Evolutionary conservation across 805 yeast genomes (phyloP), one percentile per base, ranked within the genome.

Genomic region (Candida dendrica): DNA sequence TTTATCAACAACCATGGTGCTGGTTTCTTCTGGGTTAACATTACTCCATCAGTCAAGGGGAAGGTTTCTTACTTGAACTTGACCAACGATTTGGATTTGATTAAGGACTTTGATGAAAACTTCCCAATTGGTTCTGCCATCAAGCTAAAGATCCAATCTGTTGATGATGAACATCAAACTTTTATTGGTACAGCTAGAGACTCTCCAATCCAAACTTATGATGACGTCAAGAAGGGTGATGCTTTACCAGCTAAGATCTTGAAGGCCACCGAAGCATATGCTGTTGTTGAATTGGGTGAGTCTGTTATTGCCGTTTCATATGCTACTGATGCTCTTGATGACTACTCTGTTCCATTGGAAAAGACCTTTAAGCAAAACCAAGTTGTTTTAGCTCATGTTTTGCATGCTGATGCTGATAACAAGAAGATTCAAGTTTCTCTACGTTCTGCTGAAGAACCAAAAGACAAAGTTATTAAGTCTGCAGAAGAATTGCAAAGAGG

Each of bases 121-220:
- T 81, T 70, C 59, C 91, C 95, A 29, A 58, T 84, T 40, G 96
- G 96, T 18, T 61, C 79, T 44, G 89, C 89, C 8, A 50, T 88
- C 42, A 65, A 72, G 45, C 80, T 80, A 17, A 69, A 61, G 29
- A 83, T 85, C 14, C 64, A 69, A 27, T 66, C 69, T 11, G 56
- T 75, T 40, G 88, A 82, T 46, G 47, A 61, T 20, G 79, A 76
- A 42, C 78, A 71, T 51, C 73, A 75, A 40, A 47, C 66, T n/a
- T 64, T 77, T 17, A 56, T 62, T 22, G 68, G 81, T 34, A 66
- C 75, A 3, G 74, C 80, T 6, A 74, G 82, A 59, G 59, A 62
- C 13, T 60, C 63, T n/a, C 44, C 52, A 3, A 61, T 78, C 29
- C 54, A 59, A 2, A 60, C 74, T 4, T 46, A 75, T 24, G 60